Conservation (phyloP, 768 basidiomycete genomes). For the Ramaria sp. region DNA sequence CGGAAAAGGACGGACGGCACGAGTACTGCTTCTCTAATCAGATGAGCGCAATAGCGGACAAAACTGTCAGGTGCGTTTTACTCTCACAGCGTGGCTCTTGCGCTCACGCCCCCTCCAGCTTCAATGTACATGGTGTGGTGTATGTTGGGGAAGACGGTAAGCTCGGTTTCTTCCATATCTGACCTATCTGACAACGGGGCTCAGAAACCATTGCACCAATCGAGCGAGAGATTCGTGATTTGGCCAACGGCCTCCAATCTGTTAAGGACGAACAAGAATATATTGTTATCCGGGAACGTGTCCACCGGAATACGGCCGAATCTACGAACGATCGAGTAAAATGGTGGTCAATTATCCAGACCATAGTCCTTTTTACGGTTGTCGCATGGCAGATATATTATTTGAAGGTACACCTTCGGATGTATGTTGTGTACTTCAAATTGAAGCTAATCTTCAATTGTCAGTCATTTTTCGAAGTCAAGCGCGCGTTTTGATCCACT, state of each 20-base stretch:
- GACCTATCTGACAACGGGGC: not conserved
- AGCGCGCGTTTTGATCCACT: conserved; percentile 60
- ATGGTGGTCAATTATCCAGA: conserved; percentile 96
- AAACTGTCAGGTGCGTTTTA: conserved; percentile 71
- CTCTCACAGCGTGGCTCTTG: not conserved
- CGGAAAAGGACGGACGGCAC: conserved; percentile 76
- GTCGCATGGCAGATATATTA: conserved; percentile 98
- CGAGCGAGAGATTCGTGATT: conserved; percentile 84
- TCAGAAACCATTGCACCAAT: conserved; percentile 85
- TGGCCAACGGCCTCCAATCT: conserved; percentile 69
- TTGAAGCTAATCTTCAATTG: not conserved
- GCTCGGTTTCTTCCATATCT: conserved; percentile 13
- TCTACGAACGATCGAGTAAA: conserved; percentile 92
- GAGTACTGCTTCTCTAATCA: conserved; percentile 99
- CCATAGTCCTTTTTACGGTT: conserved; percentile 74
- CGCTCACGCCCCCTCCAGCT: conserved; percentile 35
- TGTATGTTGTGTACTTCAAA: conserved; percentile 3
- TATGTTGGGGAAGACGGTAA: conserved; percentile 85
- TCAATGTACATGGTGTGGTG: conserved; percentile 96
- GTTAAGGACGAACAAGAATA: conserved; percentile 99
- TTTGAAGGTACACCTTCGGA: conserved; percentile 53
- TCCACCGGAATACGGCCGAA: conserved; percentile 90
- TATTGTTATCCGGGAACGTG: conserved; percentile 86
- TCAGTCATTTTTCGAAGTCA: conserved; percentile 85
- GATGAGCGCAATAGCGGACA: conserved; percentile 95